phyloP scores from a whole-genome alignment of 371 early-diverging fungal genomes.

The Mortierella sp. region DNA sequence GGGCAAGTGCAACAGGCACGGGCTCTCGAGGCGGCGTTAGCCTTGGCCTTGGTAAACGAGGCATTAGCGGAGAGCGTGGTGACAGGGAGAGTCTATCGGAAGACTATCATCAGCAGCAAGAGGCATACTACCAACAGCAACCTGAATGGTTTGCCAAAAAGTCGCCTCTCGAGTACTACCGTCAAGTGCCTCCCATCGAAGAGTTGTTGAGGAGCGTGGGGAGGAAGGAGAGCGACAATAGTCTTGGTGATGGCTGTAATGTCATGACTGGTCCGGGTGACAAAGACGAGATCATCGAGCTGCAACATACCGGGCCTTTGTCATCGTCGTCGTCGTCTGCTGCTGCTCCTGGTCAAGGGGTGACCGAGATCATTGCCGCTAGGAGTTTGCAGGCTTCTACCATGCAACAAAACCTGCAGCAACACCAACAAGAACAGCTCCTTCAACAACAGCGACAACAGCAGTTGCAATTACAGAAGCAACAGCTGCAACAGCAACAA shows the following conservation, averaged over 20 bases:
- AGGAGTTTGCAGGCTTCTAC: not conserved
- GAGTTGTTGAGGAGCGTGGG: not conserved
- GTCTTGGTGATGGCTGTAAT: not conserved
- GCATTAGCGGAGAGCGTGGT: not conserved
- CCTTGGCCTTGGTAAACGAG: not conserved
- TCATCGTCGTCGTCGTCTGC: not conserved
- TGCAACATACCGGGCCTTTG: not conserved
- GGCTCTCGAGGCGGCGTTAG: not conserved
- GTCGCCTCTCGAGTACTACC: conserved; percentile 38
- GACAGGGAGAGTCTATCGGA: not conserved
- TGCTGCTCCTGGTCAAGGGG: not conserved
- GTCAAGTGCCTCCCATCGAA: conserved; percentile 31
- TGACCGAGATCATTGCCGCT: not conserved
- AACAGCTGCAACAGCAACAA: not conserved
- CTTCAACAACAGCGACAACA: conserved; percentile 1
- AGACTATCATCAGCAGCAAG: conserved; percentile 5
- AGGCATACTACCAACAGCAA: conserved; percentile 5
- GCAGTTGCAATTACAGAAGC: not conserved
- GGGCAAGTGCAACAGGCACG: not conserved
- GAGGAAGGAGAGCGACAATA: not conserved
- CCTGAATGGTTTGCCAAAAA: conserved; percentile 27
- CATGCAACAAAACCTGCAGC: conserved; percentile 1
- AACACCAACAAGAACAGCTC: not conserved
- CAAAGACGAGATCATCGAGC: not conserved
- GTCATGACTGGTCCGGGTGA: not conserved